A percentile compares a stretch with the other conserved stretches of the same genome.
Evolutionary conservation across 192 early-diverging fungal species (phyloP).

Genomic region (Backusella mclennaniae): DNA sequence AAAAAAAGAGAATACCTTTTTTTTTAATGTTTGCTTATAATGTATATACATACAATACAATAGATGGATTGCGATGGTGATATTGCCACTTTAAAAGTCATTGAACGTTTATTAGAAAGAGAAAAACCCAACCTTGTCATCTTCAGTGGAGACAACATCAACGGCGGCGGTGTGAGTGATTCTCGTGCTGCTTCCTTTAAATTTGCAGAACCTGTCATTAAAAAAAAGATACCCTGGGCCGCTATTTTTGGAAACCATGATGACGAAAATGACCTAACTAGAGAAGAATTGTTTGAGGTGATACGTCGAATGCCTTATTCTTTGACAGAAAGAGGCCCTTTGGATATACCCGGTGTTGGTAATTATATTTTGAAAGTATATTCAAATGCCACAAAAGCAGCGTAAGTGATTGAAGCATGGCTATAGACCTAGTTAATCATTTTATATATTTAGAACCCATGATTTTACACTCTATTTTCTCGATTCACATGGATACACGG

Average conservation of each 20-base stretch:
- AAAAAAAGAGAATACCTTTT: neutral
- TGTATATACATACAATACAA: neutral
- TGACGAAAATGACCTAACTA: slow-evolving; percentile 42
- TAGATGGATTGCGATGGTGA: slow-evolving; percentile 45
- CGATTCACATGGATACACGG: slow-evolving; percentile 41
- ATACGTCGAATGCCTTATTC: slow-evolving; percentile 40
- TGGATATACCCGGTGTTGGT: slow-evolving; percentile 39
- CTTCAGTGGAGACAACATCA: slow-evolving; percentile 45
- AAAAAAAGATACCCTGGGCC: slow-evolving; percentile 21
- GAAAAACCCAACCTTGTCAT: slow-evolving; percentile 47
- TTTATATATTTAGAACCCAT: slow-evolving; percentile 9
- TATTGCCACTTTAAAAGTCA: slow-evolving; percentile 34
- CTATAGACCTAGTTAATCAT: neutral
- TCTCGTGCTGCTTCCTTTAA: slow-evolving; percentile 26
- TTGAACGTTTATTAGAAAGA: slow-evolving; percentile 41
- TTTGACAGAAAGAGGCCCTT: slow-evolving; percentile 34
- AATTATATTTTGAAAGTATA: slow-evolving; percentile 41
- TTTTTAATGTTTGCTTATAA: neutral
- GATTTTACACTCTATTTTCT: slow-evolving; percentile 45
- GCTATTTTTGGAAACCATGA: slow-evolving; percentile 49
- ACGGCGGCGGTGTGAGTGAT: slow-evolving; percentile 32
- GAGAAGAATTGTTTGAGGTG: slow-evolving; percentile 41
- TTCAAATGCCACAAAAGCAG: slow-evolving; percentile 12
- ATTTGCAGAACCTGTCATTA: slow-evolving; percentile 20
- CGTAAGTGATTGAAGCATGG: neutral